Conservation (phyloP, 345 rosid species). For the Euphorbia peplus region DNA sequence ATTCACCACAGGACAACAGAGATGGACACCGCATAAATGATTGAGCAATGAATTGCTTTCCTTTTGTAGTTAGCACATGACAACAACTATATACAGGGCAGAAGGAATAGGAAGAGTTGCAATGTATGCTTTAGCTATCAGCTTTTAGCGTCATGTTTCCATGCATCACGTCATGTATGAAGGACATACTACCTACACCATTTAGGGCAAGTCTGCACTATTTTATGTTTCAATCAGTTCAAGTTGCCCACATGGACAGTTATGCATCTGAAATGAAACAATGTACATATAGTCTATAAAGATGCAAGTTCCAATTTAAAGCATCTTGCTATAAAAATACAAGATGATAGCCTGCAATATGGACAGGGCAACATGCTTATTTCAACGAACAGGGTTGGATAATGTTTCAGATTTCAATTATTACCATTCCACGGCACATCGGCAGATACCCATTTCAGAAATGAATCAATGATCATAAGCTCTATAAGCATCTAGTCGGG, state of each 20-base stretch:
- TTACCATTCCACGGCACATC: neutral
- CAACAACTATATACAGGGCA: neutral
- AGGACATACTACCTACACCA: neutral
- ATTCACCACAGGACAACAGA: neutral
- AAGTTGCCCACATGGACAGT: neutral
- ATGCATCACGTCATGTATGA: neutral
- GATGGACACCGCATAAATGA: neutral
- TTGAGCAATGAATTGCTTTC: neutral
- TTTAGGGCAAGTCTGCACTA: neutral
- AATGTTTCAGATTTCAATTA: neutral
- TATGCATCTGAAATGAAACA: conserved; percentile 1
- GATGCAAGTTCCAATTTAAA: neutral
- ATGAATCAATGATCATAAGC: neutral
- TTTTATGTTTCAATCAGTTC: neutral
- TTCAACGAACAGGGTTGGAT: neutral
- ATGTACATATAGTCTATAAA: neutral
- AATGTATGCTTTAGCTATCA: neutral
- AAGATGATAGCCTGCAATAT: neutral
- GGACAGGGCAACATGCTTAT: neutral
- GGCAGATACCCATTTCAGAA: neutral
- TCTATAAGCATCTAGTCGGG: neutral
- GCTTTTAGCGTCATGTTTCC: neutral
- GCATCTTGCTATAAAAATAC: neutral
- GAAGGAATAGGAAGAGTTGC: neutral
- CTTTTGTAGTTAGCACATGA: neutral